Conservation (phyloP, 257 asterid genomes). For the Rhazya stricta region DNA sequence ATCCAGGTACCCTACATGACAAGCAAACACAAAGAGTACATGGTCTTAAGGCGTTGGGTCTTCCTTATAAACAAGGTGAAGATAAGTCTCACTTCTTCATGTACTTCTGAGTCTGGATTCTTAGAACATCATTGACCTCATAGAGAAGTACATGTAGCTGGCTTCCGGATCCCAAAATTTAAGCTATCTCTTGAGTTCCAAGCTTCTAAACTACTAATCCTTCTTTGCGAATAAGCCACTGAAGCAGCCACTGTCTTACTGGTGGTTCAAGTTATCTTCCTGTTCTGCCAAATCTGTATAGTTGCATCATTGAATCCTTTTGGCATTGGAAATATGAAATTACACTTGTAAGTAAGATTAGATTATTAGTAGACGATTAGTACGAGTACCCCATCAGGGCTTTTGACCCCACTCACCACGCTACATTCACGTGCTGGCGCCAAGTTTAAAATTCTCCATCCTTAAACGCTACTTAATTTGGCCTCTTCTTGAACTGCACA, state of each 20-base stretch:
- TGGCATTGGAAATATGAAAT: no score
- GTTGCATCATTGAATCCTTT: no score
- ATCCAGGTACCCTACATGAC: conserved; percentile 13
- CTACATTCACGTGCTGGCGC: conserved; percentile 24
- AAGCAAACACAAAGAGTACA: conserved; percentile 10
- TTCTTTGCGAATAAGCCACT: no score
- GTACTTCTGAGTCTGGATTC: conserved; percentile 24
- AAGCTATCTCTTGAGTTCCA: conserved; percentile 34
- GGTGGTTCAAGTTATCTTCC: no score
- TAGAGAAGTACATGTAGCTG: conserved; percentile 12
- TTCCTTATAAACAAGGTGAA: conserved; percentile 18
- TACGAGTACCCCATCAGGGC: no score
- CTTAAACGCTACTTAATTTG: neutral
- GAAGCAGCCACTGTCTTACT: no score
- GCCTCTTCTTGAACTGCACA: neutral
- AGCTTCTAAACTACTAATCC: conserved; percentile 30
- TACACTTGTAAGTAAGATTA: no score
- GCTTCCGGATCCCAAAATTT: conserved; percentile 37
- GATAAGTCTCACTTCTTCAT: conserved; percentile 17
- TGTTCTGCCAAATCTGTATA: no score
- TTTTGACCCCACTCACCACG: conserved; percentile 12
- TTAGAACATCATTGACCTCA: conserved; percentile 13
- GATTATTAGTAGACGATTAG: no score
- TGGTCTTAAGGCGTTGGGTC: conserved; percentile 18
- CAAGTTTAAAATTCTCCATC: conserved; percentile 13